phyloP scores from a whole-genome alignment of 1,139 yeast species.

The Hyphopichia pseudoburtonii region DNA sequence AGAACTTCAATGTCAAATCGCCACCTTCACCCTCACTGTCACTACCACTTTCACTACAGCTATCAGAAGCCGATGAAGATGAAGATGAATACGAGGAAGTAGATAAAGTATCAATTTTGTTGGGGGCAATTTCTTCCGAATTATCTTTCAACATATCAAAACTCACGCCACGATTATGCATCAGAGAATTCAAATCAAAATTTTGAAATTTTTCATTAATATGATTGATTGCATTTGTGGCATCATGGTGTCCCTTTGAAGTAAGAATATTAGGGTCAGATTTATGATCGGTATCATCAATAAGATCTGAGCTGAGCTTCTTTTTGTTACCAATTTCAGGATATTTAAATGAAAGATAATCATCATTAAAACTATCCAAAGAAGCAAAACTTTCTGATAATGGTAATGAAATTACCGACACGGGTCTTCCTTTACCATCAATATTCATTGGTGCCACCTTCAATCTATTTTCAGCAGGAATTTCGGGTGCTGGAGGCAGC shows the following conservation, averaged over 20 bases:
- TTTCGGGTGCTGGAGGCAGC: slow-evolving; percentile 8
- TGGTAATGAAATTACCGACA: slow-evolving; percentile 53
- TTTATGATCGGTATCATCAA: slow-evolving; percentile 1
- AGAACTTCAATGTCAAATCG: slow-evolving; percentile 54
- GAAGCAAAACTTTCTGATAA: slow-evolving; percentile 77
- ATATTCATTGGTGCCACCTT: slow-evolving; percentile 39
- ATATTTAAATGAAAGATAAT: slow-evolving; percentile 40
- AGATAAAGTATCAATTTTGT: slow-evolving; percentile 9
- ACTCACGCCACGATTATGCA: slow-evolving; percentile 23
- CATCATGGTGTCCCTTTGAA: slow-evolving; percentile 3
- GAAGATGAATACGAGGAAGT: slow-evolving; percentile 11
- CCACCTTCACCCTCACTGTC: slow-evolving; percentile 45
- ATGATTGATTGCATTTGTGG: slow-evolving; percentile 7
- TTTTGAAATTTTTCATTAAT: slow-evolving; percentile 37
- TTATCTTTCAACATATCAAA: slow-evolving; percentile 5
- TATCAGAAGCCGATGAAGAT: slow-evolving; percentile 13
- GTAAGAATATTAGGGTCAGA: slow-evolving; percentile 4
- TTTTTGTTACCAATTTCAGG: slow-evolving; percentile 26
- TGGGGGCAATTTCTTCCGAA: slow-evolving; percentile 23
- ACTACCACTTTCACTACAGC: slow-evolving; percentile 23
- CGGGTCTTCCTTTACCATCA: slow-evolving; percentile 20
- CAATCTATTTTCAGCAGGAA: slow-evolving; percentile 10
- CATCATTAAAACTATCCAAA: slow-evolving; percentile 70
- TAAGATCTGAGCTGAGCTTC: neutral
- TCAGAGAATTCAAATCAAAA: slow-evolving; percentile 39